Evolutionary conservation across 2,329 filamentous ascomycete genomes (phyloP).

Genomic region (Alternaria solani): DNA sequence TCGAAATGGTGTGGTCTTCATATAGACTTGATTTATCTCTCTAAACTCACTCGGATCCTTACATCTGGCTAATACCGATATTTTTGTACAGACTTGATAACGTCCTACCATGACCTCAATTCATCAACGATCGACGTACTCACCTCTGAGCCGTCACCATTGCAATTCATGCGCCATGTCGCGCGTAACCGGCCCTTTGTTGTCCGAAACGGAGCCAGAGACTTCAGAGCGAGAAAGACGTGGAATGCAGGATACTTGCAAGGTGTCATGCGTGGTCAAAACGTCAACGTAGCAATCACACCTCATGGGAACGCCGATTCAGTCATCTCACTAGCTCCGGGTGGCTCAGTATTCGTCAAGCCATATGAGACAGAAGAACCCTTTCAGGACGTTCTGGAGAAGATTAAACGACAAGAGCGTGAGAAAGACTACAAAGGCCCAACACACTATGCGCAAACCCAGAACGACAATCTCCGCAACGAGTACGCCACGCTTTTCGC

Average conservation of each 20-base stretch:
- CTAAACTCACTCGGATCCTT: not conserved
- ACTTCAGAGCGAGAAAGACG: constrained; percentile 68
- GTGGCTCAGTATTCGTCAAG: constrained; percentile 67
- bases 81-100: constrained; percentile 60
- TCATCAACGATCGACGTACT: constrained; percentile 67
- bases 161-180: constrained; percentile 83
- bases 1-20: not conserved
- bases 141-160: constrained; percentile 70
- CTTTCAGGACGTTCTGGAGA: constrained; percentile 69
- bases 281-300: constrained; percentile 80
- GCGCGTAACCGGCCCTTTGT: constrained; percentile 78
- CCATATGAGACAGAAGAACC: constrained; percentile 72
- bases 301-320: constrained; percentile 69
- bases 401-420: constrained; percentile 67
- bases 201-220: constrained; percentile 66
- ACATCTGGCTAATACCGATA: not conserved
- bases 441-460: constrained; percentile 74
- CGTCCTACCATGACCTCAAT: constrained; percentile 78
- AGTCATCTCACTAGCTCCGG: constrained; percentile 70
- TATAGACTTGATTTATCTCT: not conserved
- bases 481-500: constrained; percentile 72
- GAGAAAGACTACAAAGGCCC: not conserved
- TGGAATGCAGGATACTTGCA: constrained; percentile 72
- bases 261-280: constrained; percentile 61
- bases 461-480: constrained; percentile 81